Evolutionary conservation across 768 basidiomycete species (phyloP), one percentile per base, ranked within the genome.

Genomic region (Crucibulum laeve): DNA sequence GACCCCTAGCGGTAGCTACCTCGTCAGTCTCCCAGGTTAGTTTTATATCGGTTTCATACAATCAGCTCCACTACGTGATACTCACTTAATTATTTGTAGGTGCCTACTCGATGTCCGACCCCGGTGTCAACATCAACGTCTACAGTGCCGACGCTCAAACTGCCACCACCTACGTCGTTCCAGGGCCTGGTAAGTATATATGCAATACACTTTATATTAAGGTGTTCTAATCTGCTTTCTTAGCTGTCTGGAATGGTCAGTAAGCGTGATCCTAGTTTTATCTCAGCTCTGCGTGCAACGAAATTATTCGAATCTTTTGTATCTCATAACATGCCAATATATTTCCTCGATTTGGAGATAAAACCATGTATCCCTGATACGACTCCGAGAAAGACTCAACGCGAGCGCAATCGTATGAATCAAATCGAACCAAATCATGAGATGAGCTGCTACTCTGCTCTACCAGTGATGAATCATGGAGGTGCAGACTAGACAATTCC

Each of bases 11-110:
- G 53, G 60, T 39, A 53, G 44, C 40, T 64, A 53, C 52, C 55
- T 62, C 36, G 61, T 63, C 49, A 63, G 54, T 30, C 60, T 69
- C 58, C 69, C 67, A 25, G 65, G 66, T n/a, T n/a, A n/a, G n/a
- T n/a, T n/a, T n/a, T n/a, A n/a, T n/a, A n/a, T n/a, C n/a, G n/a
- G n/a, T n/a, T n/a, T n/a, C n/a, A n/a, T n/a, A n/a, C n/a, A n/a
- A n/a, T n/a, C n/a, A n/a, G n/a, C n/a, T n/a, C n/a, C n/a, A n/a
- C n/a, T n/a, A n/a, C n/a, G n/a, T n/a, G n/a, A n/a, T n/a, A n/a
- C n/a, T n/a, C n/a, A n/a, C n/a, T n/a, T n/a, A 17, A 25, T 43
- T 14, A 25, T 21, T 25, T 33, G 37, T 39, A 53, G 57, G 61
- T 21, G 63, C 52, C 13, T 68, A 68, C 50, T 54, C 54, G 25